Percentiles rank a stretch among this genome's conserved stretches.
These are phyloP conservation scores for Prunus campanulata DNA, from an alignment of 306 rosid genomes.

Conservation along the genomic window DNA sequence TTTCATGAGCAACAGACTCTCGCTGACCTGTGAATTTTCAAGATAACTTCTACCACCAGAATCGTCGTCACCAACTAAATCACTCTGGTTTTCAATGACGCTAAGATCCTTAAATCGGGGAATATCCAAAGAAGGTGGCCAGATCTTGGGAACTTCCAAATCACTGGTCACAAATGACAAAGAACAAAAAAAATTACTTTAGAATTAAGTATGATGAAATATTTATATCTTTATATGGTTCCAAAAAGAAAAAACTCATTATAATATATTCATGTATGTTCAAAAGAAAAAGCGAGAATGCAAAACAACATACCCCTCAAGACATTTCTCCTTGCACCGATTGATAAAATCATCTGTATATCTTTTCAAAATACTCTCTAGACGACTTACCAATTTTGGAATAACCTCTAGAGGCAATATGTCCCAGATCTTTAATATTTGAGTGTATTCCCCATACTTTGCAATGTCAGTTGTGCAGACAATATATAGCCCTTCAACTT, in stretches of 20 bases:
- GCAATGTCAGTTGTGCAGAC: conserved; percentile 54
- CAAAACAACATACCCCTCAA: conserved; percentile 49
- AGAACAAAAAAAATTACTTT: neutral
- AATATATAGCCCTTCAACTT: conserved; percentile 52
- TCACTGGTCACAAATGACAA: conserved; percentile 28
- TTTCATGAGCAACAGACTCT: conserved; percentile 76
- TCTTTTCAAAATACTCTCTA: conserved; percentile 50
- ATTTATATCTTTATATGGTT: too few species aligned
- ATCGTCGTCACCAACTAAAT: conserved; percentile 19
- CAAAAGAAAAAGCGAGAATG: neutral
- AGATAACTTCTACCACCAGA: conserved; percentile 56
- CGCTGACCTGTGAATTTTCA: conserved; percentile 77
- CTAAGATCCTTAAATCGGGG: conserved; percentile 34
- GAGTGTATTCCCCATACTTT: conserved; percentile 39
- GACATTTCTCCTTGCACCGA: conserved; percentile 47
- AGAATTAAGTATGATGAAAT: too few species aligned
- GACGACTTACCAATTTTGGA: conserved; percentile 55
- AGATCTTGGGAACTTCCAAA: conserved; percentile 54
- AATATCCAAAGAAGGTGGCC: conserved; percentile 43
- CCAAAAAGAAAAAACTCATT: too few species aligned
- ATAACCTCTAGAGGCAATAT: conserved; percentile 48
- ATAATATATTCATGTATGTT: too few species aligned
- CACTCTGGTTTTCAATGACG: conserved; percentile 23
- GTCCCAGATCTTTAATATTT: conserved; percentile 78
- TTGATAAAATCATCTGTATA: conserved; percentile 50